Percentiles rank a stretch among this genome's conserved stretches.
These are phyloP conservation scores for Kuraishia piskuri DNA, from an alignment of 805 yeast species.

Conservation along the genomic window DNA sequence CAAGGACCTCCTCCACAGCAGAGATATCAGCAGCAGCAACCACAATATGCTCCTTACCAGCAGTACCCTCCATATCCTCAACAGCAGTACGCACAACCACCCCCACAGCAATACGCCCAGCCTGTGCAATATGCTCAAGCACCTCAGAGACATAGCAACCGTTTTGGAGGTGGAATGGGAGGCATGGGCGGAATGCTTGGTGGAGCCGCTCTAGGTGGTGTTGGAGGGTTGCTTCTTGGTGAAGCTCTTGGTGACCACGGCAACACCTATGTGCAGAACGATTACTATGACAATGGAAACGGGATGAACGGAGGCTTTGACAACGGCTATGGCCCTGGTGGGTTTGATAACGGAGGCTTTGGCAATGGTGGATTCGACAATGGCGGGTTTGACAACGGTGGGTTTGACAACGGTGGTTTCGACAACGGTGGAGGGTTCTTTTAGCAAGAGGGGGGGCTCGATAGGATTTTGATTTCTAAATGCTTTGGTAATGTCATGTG, in stretches of 20 bases:
- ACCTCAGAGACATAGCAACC: conserved; percentile 9
- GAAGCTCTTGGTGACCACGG: conserved; percentile 7
- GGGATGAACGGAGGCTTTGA: background rate
- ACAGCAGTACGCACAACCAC: conserved; percentile 9
- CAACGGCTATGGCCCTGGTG: conserved; percentile 4
- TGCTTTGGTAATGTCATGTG: no score
- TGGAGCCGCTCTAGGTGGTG: conserved; percentile 23
- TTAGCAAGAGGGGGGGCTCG: background rate
- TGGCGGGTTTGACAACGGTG: background rate
- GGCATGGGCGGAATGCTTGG: conserved; percentile 20
- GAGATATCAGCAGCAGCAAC: conserved; percentile 7
- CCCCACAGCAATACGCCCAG: conserved; percentile 12
- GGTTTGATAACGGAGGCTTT: conserved; percentile 1
- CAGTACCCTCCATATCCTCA: conserved; percentile 6
- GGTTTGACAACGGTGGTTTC: conserved; percentile 6
- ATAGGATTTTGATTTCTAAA: background rate
- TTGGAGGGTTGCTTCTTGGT: conserved; percentile 20
- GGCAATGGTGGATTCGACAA: conserved; percentile 6
- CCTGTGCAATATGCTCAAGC: conserved; percentile 14
- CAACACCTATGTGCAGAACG: conserved; percentile 1
- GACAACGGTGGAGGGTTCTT: conserved; percentile 2
- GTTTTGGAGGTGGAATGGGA: conserved; percentile 11
- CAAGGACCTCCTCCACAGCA: conserved; percentile 8
- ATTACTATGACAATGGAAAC: conserved; percentile 4
- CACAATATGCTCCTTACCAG: conserved; percentile 1